These are phyloP conservation scores for Hortiboletus rubellus DNA, from an alignment of 1,284 basidiomycete genomes.

Conservation along the genomic window DNA sequence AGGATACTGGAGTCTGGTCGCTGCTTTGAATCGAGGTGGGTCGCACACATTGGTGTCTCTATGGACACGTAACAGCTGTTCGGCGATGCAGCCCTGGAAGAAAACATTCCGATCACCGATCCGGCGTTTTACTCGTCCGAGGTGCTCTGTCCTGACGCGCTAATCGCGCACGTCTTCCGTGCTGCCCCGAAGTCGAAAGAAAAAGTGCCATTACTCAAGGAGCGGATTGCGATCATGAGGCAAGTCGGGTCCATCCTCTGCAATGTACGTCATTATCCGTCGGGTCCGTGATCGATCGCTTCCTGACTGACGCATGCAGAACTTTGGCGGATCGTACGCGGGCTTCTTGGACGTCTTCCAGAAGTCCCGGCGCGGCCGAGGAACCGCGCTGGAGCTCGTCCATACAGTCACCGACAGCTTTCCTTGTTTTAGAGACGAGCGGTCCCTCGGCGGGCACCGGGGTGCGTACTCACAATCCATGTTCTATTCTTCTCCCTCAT, in stretches of 20 bases:
- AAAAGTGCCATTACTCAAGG: conserved; percentile 60
- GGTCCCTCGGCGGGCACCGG: conserved; percentile 53
- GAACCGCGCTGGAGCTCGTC: conserved; percentile 71
- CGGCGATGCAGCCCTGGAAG: conserved; percentile 50
- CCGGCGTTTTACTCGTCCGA: conserved; percentile 74
- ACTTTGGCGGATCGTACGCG: conserved; percentile 69
- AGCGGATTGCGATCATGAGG: conserved; percentile 72
- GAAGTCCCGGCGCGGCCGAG: conserved; percentile 46
- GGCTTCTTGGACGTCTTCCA: conserved; percentile 66
- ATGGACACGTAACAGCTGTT: background rate
- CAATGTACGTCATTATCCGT: conserved; percentile 44
- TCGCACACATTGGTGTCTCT: background rate
- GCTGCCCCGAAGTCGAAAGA: conserved; percentile 58
- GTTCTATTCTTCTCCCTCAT: conserved; percentile 3
- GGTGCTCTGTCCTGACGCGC: conserved; percentile 59
- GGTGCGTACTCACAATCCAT: conserved; percentile 39
- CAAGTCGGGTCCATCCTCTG: conserved; percentile 69
- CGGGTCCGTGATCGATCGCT: conserved; percentile 7
- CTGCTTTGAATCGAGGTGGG: conserved; percentile 72
- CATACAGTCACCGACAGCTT: conserved; percentile 68
- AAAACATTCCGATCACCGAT: conserved; percentile 71
- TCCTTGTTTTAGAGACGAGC: conserved; percentile 75
- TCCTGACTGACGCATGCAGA: conserved; percentile 40
- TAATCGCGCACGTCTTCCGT: conserved; percentile 68
- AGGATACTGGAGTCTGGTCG: conserved; percentile 82